A percentile compares a stretch with the other conserved stretches of the same genome.
phyloP scores from a whole-genome alignment of 2,329 filamentous ascomycete genomes.

The Pleurostoma richardsiae region DNA sequence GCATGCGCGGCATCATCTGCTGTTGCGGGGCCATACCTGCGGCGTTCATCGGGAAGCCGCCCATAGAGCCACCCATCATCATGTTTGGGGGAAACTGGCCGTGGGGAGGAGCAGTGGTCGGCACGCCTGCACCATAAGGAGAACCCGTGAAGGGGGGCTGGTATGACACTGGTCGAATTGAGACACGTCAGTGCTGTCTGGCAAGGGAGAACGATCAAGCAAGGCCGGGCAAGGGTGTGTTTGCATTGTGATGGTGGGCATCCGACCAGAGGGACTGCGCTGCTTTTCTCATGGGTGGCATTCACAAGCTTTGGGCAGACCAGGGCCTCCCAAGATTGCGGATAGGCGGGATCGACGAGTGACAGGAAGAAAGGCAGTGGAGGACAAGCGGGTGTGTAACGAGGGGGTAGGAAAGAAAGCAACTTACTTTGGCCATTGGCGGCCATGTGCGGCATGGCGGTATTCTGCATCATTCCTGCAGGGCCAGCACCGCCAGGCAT shows the following conservation, averaged over 20 bases:
- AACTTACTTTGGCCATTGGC: slow-evolving; percentile 56
- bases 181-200: slow-evolving; percentile 12
- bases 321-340: no score
- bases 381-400: slow-evolving; percentile 2
- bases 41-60: slow-evolving; percentile 51
- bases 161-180: slow-evolving; percentile 43
- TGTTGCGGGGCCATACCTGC: slow-evolving; percentile 27
- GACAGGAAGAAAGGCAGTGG: no score
- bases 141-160: slow-evolving; percentile 54
- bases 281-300: no score
- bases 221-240: no score
- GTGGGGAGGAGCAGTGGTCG: slow-evolving; percentile 43
- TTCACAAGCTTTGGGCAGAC: no score
- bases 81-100: slow-evolving; percentile 44
- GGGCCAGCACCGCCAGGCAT: slow-evolving; percentile 50
- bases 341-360: no score
- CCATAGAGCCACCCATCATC: slow-evolving; percentile 47
- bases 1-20: slow-evolving; percentile 8
- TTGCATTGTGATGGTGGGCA: no score
- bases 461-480: slow-evolving; percentile 60
- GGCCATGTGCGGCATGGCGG: slow-evolving; percentile 54
- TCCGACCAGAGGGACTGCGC: no score
- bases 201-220: no score
- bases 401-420: slow-evolving; percentile 16
- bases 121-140: slow-evolving; percentile 50